Evolutionary conservation across 495 filamentous ascomycete species (phyloP).

Genomic region (Echria macrotheca): DNA sequence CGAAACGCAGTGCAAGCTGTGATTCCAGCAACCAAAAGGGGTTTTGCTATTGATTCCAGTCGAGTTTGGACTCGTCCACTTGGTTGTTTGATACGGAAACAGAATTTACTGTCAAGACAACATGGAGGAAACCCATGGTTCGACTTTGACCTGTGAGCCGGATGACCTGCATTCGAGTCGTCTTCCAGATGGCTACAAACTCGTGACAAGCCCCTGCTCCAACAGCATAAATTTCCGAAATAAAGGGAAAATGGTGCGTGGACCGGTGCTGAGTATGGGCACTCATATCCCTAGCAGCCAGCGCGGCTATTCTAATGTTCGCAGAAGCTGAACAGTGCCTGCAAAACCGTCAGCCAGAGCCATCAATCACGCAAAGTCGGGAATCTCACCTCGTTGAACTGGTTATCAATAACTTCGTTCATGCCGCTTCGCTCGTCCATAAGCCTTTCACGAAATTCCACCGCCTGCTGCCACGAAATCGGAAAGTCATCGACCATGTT

Average conservation of each 20-base stretch:
- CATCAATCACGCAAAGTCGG: background rate
- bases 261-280: no score
- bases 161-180: background rate
- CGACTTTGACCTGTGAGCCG: background rate
- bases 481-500: constrained; percentile 16
- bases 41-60: no score
- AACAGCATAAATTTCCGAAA: no score
- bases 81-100: background rate
- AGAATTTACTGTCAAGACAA: no score
- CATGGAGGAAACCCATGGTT: background rate
- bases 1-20: background rate
- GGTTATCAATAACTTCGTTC: background rate
- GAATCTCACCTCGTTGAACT: background rate
- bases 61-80: no score
- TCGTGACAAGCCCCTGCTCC: background rate
- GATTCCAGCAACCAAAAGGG: no score
- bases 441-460: constrained; percentile 8
- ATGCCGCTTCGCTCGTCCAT: constrained; percentile 17
- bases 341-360: background rate
- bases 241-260: no score
- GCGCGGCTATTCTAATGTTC: background rate
- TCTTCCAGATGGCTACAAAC: background rate
- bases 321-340: background rate
- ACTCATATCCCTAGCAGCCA: background rate
- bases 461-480: constrained; percentile 22